These are phyloP conservation scores for Exophiala calicioides DNA, from an alignment of 2,329 filamentous ascomycete genomes.

Conservation along the genomic window DNA sequence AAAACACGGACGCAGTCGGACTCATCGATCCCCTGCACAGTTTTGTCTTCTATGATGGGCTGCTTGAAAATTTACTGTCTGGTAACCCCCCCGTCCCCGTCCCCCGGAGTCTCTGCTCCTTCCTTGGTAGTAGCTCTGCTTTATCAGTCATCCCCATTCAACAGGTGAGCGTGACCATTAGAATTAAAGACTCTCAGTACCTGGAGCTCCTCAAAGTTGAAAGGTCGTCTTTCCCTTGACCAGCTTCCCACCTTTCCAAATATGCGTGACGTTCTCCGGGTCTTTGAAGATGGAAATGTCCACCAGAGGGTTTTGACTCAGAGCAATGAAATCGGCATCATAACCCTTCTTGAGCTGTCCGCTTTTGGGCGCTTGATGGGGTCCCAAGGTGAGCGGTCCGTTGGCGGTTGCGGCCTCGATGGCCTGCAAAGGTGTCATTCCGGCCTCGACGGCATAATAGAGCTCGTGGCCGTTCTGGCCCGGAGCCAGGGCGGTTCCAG, in stretches of 20 bases:
- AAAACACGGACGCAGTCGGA: too few relatives aligned
- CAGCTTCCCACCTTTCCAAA: conserved; percentile 37
- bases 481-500: conserved; percentile 36
- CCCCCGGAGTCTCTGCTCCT: too few relatives aligned
- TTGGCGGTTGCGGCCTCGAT: conserved; percentile 55
- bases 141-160: too few relatives aligned
- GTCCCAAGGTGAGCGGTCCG: conserved; percentile 46
- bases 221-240: too few relatives aligned
- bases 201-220: too few relatives aligned
- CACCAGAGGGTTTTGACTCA: conserved; percentile 47
- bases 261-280: conserved; percentile 45
- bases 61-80: too few relatives aligned
- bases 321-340: conserved; percentile 52
- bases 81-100: too few relatives aligned
- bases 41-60: too few relatives aligned
- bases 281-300: conserved; percentile 44
- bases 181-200: too few relatives aligned
- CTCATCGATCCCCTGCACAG: too few relatives aligned
- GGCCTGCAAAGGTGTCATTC: conserved; percentile 52
- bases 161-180: too few relatives aligned
- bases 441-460: conserved; percentile 45
- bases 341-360: conserved; percentile 49
- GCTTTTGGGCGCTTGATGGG: conserved; percentile 45
- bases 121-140: too few relatives aligned
- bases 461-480: conserved; percentile 51